Evolutionary conservation across 73 alveolate species (phyloP).

Genomic region (Loxodes magnus): DNA sequence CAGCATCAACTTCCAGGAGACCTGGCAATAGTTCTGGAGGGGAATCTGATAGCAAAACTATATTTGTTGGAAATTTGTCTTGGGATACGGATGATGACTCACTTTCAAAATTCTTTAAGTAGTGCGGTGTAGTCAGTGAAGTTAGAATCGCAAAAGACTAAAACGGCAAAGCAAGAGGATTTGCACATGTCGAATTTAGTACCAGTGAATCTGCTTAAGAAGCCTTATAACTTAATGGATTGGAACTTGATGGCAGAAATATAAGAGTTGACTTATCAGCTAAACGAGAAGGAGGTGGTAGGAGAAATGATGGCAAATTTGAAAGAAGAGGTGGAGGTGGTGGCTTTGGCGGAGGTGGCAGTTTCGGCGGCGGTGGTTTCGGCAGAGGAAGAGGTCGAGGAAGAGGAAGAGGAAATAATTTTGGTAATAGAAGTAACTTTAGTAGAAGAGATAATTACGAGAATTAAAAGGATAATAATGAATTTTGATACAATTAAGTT

Average conservation of each 20-base stretch:
- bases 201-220: constrained; percentile 52
- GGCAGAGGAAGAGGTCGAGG: too few species aligned
- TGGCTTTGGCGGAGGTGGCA: constrained; percentile 13
- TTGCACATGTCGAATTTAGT: constrained; percentile 78
- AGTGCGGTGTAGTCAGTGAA: constrained; percentile 64
- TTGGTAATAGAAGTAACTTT: too few species aligned
- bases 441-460: too few species aligned
- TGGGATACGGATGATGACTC: constrained; percentile 48
- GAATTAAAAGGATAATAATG: too few species aligned
- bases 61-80: constrained; percentile 78
- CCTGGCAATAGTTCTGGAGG: background rate
- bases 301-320: too few species aligned
- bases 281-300: constrained; percentile 14
- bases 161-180: constrained; percentile 79
- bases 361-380: too few species aligned
- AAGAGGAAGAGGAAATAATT: too few species aligned
- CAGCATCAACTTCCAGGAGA: background rate
- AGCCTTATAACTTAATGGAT: constrained; percentile 60
- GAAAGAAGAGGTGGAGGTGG: constrained; percentile 25
- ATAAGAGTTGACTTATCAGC: constrained; percentile 59
- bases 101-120: constrained; percentile 56
- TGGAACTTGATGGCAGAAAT: constrained; percentile 58
- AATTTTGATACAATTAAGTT: too few species aligned
- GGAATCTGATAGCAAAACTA: constrained; percentile 18
- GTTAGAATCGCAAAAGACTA: constrained; percentile 64